These are phyloP conservation scores for Cadophora sp. DNA, from an alignment of 2,329 filamentous ascomycete species.

Conservation along the genomic window DNA sequence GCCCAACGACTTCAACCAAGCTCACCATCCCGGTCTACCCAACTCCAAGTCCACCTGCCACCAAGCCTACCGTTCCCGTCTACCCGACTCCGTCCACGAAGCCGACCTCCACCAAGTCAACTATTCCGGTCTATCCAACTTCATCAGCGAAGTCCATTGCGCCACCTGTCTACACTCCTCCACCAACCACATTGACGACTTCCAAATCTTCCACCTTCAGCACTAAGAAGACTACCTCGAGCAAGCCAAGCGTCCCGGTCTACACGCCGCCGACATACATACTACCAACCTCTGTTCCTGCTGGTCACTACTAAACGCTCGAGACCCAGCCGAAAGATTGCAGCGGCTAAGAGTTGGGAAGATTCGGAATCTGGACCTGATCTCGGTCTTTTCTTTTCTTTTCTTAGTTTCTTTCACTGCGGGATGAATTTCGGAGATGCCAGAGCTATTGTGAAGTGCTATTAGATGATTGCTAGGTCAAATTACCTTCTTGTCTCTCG, in stretches of 20 bases:
- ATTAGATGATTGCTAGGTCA: too few relatives aligned
- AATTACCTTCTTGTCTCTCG: conserved; percentile 16
- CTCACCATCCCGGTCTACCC: neutral
- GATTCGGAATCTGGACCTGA: too few relatives aligned
- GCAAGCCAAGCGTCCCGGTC: neutral
- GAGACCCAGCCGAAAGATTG: too few relatives aligned
- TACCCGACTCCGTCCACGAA: neutral
- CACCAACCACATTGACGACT: conserved; percentile 3
- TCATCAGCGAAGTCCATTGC: neutral
- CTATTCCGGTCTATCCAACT: neutral
- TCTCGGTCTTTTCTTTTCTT: too few relatives aligned
- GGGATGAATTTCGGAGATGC: too few relatives aligned
- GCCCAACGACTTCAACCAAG: neutral
- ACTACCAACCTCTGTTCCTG: neutral
- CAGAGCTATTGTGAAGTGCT: too few relatives aligned
- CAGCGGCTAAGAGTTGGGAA: too few relatives aligned
- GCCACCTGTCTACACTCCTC: neutral
- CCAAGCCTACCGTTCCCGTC: neutral
- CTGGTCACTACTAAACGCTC: neutral
- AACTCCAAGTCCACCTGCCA: neutral
- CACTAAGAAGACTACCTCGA: neutral
- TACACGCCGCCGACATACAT: neutral
- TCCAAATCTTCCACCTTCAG: neutral
- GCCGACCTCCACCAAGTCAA: neutral
- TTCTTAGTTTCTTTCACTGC: too few relatives aligned